These are phyloP conservation scores for Calonectria crousiana DNA, from an alignment of 2,329 filamentous ascomycete genomes.

Conservation along the genomic window DNA sequence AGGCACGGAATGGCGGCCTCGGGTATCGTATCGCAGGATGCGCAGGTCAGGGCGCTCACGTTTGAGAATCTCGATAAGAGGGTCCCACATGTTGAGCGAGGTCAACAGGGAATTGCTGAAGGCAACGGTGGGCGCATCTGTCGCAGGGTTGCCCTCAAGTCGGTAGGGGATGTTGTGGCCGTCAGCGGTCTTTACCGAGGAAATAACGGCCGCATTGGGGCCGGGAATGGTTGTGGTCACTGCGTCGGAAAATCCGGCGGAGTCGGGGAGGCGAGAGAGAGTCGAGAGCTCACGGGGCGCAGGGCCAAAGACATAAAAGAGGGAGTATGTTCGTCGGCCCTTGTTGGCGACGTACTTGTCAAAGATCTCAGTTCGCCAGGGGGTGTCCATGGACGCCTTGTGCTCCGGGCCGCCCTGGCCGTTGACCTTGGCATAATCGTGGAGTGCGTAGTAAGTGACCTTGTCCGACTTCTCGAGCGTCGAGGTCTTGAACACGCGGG, in stretches of 20 bases:
- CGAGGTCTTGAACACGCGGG: slow-evolving; percentile 77
- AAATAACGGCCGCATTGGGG: slow-evolving; percentile 69
- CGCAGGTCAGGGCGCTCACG: slow-evolving; percentile 73
- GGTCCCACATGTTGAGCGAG: slow-evolving; percentile 84
- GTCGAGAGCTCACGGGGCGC: slow-evolving; percentile 76
- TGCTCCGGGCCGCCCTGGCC: slow-evolving; percentile 75
- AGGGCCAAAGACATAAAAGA: slow-evolving; percentile 85
- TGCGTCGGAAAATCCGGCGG: slow-evolving; percentile 65
- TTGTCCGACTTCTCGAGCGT: slow-evolving; percentile 67
- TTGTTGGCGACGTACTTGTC: slow-evolving; percentile 68
- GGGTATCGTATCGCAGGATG: slow-evolving; percentile 81
- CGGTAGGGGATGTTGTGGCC: slow-evolving; percentile 78
- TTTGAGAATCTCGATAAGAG: slow-evolving; percentile 73
- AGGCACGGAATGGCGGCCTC: slow-evolving; percentile 71
- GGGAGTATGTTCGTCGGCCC: slow-evolving; percentile 72
- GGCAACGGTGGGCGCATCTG: slow-evolving; percentile 77
- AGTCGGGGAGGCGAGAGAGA: slow-evolving; percentile 62
- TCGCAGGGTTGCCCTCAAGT: slow-evolving; percentile 78
- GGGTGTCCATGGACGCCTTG: slow-evolving; percentile 71
- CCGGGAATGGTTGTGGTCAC: slow-evolving; percentile 67
- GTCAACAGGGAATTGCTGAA: slow-evolving; percentile 87
- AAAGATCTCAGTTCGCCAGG: slow-evolving; percentile 71
- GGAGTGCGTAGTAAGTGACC: slow-evolving; percentile 71
- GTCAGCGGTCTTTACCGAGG: slow-evolving; percentile 77
- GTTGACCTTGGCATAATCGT: slow-evolving; percentile 78